These are phyloP conservation scores for Spathaspora hagerdaliae DNA, from an alignment of 805 yeast genomes.

Conservation along the genomic window DNA sequence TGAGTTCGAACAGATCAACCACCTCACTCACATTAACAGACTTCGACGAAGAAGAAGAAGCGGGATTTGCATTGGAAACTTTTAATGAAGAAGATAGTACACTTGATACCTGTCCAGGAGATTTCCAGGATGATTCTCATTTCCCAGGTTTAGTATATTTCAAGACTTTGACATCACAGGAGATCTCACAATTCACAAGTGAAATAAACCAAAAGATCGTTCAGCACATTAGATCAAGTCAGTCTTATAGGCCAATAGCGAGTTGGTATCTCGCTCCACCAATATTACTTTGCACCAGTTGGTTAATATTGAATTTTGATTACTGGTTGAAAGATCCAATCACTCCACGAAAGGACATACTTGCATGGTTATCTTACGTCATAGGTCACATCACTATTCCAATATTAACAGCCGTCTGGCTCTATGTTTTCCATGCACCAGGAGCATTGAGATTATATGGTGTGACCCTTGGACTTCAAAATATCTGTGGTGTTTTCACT, in stretches of 20 bases:
- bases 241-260: slow-evolving; percentile 3
- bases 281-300: slow-evolving; percentile 40
- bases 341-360: slow-evolving; percentile 45
- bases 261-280: slow-evolving; percentile 54
- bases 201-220: slow-evolving; percentile 1
- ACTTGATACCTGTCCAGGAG: neutral
- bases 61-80: neutral
- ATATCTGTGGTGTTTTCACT: slow-evolving; percentile 56
- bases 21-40: no score
- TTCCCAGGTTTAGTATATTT: neutral
- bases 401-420: slow-evolving; percentile 56
- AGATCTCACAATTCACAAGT: neutral
- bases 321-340: slow-evolving; percentile 40
- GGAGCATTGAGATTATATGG: slow-evolving; percentile 55
- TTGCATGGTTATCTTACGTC: slow-evolving; percentile 65
- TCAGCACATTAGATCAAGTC: neutral
- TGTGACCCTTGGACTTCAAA: slow-evolving; percentile 57
- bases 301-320: slow-evolving; percentile 48
- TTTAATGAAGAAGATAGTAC: neutral
- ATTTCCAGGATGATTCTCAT: neutral
- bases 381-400: slow-evolving; percentile 60
- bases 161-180: neutral
- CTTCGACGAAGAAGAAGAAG: neutral
- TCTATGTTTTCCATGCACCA: slow-evolving; percentile 64
- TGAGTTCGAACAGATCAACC: neutral